Evolutionary conservation across 2,329 filamentous ascomycete species (phyloP), one percentile per base, ranked within the genome.

Genomic region (Talaromyces verruculosus): DNA sequence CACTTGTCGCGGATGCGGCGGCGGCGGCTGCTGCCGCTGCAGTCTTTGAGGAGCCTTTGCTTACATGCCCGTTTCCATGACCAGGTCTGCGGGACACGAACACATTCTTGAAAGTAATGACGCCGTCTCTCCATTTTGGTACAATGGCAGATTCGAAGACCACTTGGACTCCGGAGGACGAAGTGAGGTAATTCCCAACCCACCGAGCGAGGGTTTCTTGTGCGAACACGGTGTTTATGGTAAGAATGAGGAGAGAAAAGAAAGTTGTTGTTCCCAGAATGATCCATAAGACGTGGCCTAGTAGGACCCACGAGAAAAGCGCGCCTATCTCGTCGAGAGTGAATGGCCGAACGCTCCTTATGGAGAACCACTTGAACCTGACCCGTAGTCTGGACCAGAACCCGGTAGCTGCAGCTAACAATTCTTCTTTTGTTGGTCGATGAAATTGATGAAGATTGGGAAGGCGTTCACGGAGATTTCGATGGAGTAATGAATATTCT

Each of bases 71-170:
- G 68, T 87, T 86, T 41, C 87, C 84, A 76, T 96, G 91, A 4
- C 95, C 94, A 1, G 95, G 95, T 58, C 95, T 84, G 67, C 93
- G 86, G 15, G 95, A 98, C 1, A 99, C 91, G 74, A 97, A 98
- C 10, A 99, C 95, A 73, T 97, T 98, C 72, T 91, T 90, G 80
- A 99, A 97, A 0, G 92, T 93, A 69, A 99, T 99, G 47, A 98
- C 94, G 37, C 94, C 94, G 73, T 95, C 91, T 68, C 88, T 89
- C 95, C 95, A 99, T 76, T 91, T 95, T 11, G 95, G 95, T 22
- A 99, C 95, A 72, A 99, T 97, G 25, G 95, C 95, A 45, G 92
- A 97, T 79, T 99, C 95, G 76, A 99, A 99, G 63, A 99, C 90
- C 37, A 99, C 91, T 45, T 93, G 95, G 58, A 98, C 84, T 5